These are phyloP conservation scores for Usnea hakonensis DNA, from an alignment of 495 filamentous ascomycete genomes.

Conservation along the genomic window DNA sequence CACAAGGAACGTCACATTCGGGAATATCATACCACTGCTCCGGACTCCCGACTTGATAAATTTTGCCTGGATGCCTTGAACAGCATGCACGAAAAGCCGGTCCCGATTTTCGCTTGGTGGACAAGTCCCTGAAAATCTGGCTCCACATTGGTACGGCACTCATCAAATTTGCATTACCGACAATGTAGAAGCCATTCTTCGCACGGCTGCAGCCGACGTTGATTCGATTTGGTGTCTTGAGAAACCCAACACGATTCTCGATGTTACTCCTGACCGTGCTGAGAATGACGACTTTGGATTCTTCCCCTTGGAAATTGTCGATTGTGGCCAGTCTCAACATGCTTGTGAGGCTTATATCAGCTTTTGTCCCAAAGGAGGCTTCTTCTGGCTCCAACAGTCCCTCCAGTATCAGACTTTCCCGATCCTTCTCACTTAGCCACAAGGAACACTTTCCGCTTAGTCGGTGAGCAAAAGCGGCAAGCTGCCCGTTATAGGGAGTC, in stretches of 20 bases:
- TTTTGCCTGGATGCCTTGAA: conserved; percentile 51
- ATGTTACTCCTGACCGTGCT: conserved; percentile 67
- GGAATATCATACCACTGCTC: conserved; percentile 51
- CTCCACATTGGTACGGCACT: conserved; percentile 57
- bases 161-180: conserved; percentile 57
- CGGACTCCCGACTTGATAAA: conserved; percentile 45
- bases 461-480: conserved; percentile 24
- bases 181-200: conserved; percentile 71
- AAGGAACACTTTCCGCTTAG: conserved; percentile 27
- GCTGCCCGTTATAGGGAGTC: conserved; percentile 24
- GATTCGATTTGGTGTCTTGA: conserved; percentile 65
- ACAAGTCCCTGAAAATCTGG: conserved; percentile 48
- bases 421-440: conserved; percentile 50
- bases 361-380: conserved; percentile 11
- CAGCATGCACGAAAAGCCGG: conserved; percentile 51
- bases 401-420: conserved; percentile 44
- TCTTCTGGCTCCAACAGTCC: conserved; percentile 25
- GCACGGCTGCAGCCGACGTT: conserved; percentile 69
- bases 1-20: conserved; percentile 51
- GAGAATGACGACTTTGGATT: conserved; percentile 65
- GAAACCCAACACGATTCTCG: conserved; percentile 54
- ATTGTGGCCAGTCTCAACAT: conserved; percentile 57
- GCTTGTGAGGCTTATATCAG: conserved; percentile 38
- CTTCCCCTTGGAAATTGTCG: conserved; percentile 70
- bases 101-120: conserved; percentile 43